Conservation (phyloP, 2,329 filamentous ascomycete genomes). For the Akanthomyces lecanii region DNA sequence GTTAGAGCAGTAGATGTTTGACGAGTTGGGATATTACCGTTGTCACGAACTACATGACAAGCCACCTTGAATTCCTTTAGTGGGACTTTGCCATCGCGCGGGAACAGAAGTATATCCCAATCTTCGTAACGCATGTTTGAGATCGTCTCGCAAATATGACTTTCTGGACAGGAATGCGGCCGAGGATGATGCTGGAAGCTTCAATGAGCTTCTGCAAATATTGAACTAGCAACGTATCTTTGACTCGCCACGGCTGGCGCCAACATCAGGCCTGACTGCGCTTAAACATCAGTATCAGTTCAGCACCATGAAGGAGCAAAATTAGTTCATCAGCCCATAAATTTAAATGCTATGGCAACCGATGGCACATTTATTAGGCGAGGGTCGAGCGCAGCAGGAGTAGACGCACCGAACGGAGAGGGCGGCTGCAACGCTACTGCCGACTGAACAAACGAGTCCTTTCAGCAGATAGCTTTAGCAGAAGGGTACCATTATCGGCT, state of each 20-base stretch:
- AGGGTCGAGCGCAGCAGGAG: not conserved
- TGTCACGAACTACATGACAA: conserved; percentile 63
- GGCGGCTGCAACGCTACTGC: not conserved
- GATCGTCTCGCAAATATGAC: not conserved
- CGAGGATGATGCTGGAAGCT: not conserved
- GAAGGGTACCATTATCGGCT: not conserved
- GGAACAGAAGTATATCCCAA: conserved; percentile 83
- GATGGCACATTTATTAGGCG: not conserved
- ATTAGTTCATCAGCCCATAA: not conserved
- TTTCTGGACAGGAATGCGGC: not conserved
- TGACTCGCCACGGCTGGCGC: not conserved
- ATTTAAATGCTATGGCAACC: conserved; percentile 2
- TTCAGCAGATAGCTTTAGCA: not conserved
- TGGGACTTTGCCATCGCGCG: conserved; percentile 60
- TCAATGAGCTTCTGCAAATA: not conserved
- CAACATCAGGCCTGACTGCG: not conserved
- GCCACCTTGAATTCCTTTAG: conserved; percentile 78
- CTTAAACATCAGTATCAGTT: not conserved
- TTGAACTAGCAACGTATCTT: not conserved
- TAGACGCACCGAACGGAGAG: conserved; percentile 3
- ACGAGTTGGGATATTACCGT: conserved; percentile 28
- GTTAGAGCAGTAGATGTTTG: not conserved
- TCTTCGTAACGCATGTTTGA: conserved; percentile 74
- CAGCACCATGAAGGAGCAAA: not conserved
- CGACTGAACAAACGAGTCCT: not conserved